Evolutionary conservation across 306 rosid species (phyloP), one percentile per base, ranked within the genome.

Genomic region (Sophora flavescens): DNA sequence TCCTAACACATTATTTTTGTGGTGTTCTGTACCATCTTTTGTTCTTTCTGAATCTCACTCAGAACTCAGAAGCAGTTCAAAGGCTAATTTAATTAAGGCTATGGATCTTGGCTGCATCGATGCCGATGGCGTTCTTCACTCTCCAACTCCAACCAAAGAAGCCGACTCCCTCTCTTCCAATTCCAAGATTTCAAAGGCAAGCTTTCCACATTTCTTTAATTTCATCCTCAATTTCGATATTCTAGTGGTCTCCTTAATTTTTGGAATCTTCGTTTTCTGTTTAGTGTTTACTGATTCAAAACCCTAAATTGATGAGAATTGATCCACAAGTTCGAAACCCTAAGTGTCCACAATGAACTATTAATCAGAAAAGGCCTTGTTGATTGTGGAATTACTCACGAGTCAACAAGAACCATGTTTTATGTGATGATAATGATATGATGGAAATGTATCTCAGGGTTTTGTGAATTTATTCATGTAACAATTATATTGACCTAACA

Each of bases 181-280:
- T 26, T 86, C 96, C 50, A 91, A 87, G 91, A 83, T 84, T 38
- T 90, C 91, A 64, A 89, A 89, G 87, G 97, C 76, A 62, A 68
- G 39, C 22, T 16, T 63, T 38, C 28, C 5, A 5, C 11, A 2
- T 63, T 70, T 30, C 2, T 15, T 44, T 53, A 1, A 5, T 22
- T 6, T 50, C 50, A 12, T 78, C 16, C 42, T 61, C 58, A 33
- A 41, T 84, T 62, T 69, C 53, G 10, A 53, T 68, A 63, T 42
- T 39, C 36, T 36, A 16, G 3, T 56, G 6, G 10, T 57, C 52
- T 42, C 6, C 53, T 41, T 30, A 14, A 14, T 3, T 3, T 62
- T 28, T 73, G 11, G 14, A 13, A 13, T 63, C 18, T 4, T 14
- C 22, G 26, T 56, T 16, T 32, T n/a, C 42, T 44, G 47, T 75